Conservation (phyloP, 805 yeast species). For the Starmerella khaoyaiensis region DNA sequence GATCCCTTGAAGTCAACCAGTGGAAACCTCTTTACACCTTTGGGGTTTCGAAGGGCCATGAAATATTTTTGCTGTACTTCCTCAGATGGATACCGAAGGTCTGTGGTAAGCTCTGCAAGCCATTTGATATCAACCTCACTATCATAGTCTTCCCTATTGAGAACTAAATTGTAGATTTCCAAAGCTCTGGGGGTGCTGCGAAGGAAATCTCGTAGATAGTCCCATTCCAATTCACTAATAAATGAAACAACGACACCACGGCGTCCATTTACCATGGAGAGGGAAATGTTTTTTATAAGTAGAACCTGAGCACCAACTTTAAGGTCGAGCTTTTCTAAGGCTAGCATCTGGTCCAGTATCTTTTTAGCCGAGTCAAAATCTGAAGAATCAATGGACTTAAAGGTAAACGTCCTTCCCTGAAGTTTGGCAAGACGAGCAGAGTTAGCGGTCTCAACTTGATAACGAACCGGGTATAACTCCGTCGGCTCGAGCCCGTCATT, state of each 20-base stretch:
- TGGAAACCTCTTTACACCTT: conserved; percentile 11
- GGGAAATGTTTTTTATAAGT: conserved; percentile 62
- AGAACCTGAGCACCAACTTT: conserved; percentile 87
- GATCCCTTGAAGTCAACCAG: conserved; percentile 19
- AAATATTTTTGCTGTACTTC: conserved; percentile 1
- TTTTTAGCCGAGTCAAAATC: conserved; percentile 23
- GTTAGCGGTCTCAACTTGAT: conserved; percentile 73
- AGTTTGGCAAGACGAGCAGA: conserved; percentile 37
- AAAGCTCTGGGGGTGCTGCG: conserved; percentile 7
- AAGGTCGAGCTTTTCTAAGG: conserved; percentile 47
- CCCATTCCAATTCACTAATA: conserved; percentile 22
- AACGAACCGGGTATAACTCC: conserved; percentile 70
- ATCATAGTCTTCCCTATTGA: conserved; percentile 6
- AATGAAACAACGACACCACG: conserved; percentile 60
- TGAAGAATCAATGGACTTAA: conserved; percentile 35
- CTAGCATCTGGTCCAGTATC: conserved; percentile 54
- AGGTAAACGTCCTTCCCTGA: conserved; percentile 36
- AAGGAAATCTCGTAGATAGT: conserved; percentile 8
- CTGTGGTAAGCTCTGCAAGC: no score
- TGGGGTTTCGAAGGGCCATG: conserved; percentile 9
- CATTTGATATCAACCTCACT: no score
- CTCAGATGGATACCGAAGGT: conserved; percentile 10
- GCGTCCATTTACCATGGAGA: conserved; percentile 73
- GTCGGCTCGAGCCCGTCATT: conserved; percentile 79
- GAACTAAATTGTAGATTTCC: conserved; percentile 16